phyloP scores from a whole-genome alignment of 306 rosid species.

The Fagus sylvatica region DNA sequence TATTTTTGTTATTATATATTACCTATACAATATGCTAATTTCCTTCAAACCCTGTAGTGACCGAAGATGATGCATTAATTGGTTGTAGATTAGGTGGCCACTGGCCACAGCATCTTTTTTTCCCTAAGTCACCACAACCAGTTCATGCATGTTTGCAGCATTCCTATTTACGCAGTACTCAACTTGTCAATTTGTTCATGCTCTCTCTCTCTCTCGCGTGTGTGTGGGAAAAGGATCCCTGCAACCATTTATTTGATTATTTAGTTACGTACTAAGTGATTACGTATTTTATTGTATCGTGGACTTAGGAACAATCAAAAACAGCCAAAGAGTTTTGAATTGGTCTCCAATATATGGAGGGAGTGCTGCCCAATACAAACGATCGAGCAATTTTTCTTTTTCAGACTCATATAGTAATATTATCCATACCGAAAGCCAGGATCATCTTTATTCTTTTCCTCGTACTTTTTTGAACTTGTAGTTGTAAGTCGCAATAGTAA shows the following conservation, averaged over 20 bases:
- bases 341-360: not conserved
- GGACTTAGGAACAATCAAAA: not conserved
- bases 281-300: not conserved
- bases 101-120: not conserved
- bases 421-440: not conserved
- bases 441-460: not conserved
- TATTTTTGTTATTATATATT: too few relatives aligned
- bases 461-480: not conserved
- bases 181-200: constrained; percentile 20
- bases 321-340: not conserved
- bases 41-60: not conserved
- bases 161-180: not conserved
- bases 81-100: not conserved
- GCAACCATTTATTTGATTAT: not conserved
- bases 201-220: not conserved
- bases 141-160: not conserved
- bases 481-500: not conserved
- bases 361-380: not conserved
- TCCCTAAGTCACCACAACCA: not conserved
- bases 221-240: not conserved
- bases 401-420: not conserved
- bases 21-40: too few relatives aligned
- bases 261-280: not conserved
- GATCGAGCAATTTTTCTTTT: not conserved
- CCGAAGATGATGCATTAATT: not conserved